Evolutionary conservation across 495 filamentous ascomycete species (phyloP), one percentile per base, ranked within the genome.

Genomic region (Aspergillus hancockii): DNA sequence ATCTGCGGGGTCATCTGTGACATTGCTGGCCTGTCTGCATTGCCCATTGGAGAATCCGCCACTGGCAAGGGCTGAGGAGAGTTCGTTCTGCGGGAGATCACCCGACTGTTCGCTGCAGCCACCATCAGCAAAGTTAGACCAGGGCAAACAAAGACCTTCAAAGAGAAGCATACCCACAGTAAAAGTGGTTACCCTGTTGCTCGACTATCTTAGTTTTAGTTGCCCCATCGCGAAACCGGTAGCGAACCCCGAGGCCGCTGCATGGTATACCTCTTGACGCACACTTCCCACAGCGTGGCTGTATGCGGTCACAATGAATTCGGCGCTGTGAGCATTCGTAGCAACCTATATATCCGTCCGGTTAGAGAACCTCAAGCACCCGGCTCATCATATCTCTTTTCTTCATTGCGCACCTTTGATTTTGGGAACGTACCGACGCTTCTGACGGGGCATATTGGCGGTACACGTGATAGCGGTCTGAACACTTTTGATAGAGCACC

Each of bases 261-360:
- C 60, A 62, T 18, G 13, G 7, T 7, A 62, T 14, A 8, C 55
- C 60, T 22, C 31, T 58, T 4, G 49, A 43, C 13, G 12, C 16
- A 49, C 60, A 62, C 21, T 62, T 62, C 19, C 28, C n/a, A 36
- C 60, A 62, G 21, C 40, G 21, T 47, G 60, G 60, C 6, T 54
- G 25, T 30, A 22, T 31, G 7, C 49, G 49, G 36, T 62, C 60
- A 23, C 60, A 62, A 38, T 62, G 41, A 14, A 62, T 58, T 31
- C 60, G 55, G 23, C 60, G 55, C 23, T 57, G 55, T 12, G 60
- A 62, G 40, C 60, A 62, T 32, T 62, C 54, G 34, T 62, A 50
- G 52, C 60, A 62, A 30, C 60, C 60, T 62, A 30, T 9, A 9
- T 14, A 38, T 6, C 9, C 13, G 34, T 10, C 36, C 6, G 10